phyloP scores from a whole-genome alignment of 768 basidiomycete genomes.

The Ramaria rubella region DNA sequence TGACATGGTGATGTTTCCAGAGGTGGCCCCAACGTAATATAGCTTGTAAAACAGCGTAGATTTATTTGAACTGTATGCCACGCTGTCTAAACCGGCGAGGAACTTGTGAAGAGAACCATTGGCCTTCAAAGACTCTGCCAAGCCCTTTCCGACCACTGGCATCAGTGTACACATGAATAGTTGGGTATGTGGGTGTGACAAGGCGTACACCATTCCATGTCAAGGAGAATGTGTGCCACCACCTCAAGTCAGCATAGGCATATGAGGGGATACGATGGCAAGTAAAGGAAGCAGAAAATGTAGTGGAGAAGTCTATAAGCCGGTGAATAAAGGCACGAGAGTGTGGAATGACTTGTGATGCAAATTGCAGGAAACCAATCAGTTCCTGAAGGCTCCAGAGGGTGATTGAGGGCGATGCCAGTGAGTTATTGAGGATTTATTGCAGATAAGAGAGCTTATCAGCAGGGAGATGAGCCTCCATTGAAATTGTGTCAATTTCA shows the following conservation, averaged over 20 bases:
- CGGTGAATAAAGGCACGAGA: conserved; percentile 24
- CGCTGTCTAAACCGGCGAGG: too few species aligned
- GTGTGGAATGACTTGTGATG: conserved; percentile 28
- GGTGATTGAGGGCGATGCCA: too few species aligned
- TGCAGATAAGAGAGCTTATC: conserved; percentile 25
- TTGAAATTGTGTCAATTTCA: neutral
- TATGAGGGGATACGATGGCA: conserved; percentile 20
- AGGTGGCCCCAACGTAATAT: conserved; percentile 25
- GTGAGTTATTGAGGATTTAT: too few species aligned
- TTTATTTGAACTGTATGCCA: too few species aligned
- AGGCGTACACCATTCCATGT: conserved; percentile 26
- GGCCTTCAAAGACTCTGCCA: too few species aligned
- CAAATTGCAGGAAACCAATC: conserved; percentile 30
- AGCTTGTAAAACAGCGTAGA: too few species aligned
- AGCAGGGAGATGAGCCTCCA: too few species aligned
- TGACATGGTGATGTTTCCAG: conserved; percentile 22
- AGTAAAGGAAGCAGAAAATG: conserved; percentile 19
- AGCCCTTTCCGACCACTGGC: too few species aligned
- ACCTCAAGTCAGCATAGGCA: conserved; percentile 22
- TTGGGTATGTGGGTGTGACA: conserved; percentile 5
- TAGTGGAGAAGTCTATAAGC: conserved; percentile 24
- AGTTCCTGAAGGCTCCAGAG: too few species aligned
- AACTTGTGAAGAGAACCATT: conserved; percentile 8
- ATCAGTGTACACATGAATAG: too few species aligned
- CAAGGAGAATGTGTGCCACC: conserved; percentile 25